These are phyloP conservation scores for Stephania yunnanensis DNA, from an alignment of 164 flowering plant genomes.

Conservation along the genomic window DNA sequence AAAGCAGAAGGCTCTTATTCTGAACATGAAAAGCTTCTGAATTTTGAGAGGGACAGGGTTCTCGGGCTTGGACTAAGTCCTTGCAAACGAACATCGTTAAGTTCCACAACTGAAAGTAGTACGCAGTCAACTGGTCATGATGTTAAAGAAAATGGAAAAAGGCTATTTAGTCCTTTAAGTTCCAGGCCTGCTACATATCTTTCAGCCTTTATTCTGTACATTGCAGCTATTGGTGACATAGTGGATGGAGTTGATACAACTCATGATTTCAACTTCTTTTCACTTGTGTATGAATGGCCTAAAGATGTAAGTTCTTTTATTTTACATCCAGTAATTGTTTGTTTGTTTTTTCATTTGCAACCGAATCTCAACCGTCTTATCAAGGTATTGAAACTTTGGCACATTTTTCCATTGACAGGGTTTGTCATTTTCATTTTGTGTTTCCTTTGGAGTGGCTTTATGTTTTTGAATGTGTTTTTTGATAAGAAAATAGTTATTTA, in stretches of 20 bases:
- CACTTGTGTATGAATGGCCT: conserved; percentile 95
- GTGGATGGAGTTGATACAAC: conserved; percentile 98
- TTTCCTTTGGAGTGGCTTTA: background rate
- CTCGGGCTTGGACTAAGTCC: conserved; percentile 83
- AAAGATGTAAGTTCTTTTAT: conserved; percentile 59
- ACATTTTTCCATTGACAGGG: background rate
- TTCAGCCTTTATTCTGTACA: conserved; percentile 87
- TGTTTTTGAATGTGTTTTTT: background rate
- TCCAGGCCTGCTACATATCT: conserved; percentile 78
- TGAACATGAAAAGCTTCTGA: conserved; percentile 33
- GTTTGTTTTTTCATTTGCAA: background rate
- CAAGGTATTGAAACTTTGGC: background rate
- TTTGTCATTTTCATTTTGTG: background rate
- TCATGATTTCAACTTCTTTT: conserved; percentile 98
- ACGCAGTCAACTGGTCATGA: conserved; percentile 45
- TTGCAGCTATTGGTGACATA: conserved; percentile 97
- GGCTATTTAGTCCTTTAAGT: conserved; percentile 67
- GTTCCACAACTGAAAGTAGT: conserved; percentile 35
- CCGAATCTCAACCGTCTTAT: background rate
- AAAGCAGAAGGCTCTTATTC: conserved; percentile 48
- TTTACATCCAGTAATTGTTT: background rate
- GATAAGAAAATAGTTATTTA: background rate
- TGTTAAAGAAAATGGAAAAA: conserved; percentile 65
- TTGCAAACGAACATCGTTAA: conserved; percentile 33
- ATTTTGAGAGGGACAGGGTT: conserved; percentile 58